Conservation (phyloP, 1,139 yeast genomes). For the Kodamaea derodonti region DNA sequence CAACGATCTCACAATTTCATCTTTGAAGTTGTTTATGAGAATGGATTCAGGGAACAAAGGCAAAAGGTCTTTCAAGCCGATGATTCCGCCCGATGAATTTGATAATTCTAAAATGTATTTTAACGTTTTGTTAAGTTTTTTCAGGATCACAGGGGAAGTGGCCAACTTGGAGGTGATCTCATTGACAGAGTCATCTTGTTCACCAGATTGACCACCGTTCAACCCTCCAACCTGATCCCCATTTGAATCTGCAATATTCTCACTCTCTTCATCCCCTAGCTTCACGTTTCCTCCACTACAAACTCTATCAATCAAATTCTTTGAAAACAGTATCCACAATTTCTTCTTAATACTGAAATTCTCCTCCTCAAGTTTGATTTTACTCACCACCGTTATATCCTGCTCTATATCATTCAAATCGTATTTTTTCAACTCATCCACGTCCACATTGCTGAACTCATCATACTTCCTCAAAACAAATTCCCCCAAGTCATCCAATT, state of each 20-base stretch:
- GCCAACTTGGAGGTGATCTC: constrained; percentile 8
- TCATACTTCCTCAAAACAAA: constrained; percentile 34
- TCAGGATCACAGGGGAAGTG: constrained; percentile 8
- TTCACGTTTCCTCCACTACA: constrained; percentile 24
- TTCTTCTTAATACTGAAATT: constrained; percentile 53
- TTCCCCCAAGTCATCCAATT: constrained; percentile 55
- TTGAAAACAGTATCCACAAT: constrained; percentile 71
- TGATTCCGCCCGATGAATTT: constrained; percentile 13
- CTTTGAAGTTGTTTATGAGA: constrained; percentile 77
- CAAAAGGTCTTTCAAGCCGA: constrained; percentile 75
- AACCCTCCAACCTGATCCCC: constrained; percentile 5
- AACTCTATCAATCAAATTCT: constrained; percentile 47
- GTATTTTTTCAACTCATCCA: constrained; percentile 4
- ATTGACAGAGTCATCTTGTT: not conserved
- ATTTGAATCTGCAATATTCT: constrained; percentile 8
- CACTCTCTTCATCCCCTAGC: constrained; percentile 15
- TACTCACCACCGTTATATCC: constrained; percentile 17
- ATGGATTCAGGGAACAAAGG: constrained; percentile 83
- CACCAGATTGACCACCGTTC: constrained; percentile 2
- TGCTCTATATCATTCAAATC: constrained; percentile 11
- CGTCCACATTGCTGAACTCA: constrained; percentile 18
- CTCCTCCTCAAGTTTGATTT: constrained; percentile 31
- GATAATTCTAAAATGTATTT: constrained; percentile 48
- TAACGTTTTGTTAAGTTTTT: constrained; percentile 22
- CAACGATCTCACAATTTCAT: constrained; percentile 74